Conservation (phyloP, 768 basidiomycete genomes). For the Tulasnella sp. region DNA sequence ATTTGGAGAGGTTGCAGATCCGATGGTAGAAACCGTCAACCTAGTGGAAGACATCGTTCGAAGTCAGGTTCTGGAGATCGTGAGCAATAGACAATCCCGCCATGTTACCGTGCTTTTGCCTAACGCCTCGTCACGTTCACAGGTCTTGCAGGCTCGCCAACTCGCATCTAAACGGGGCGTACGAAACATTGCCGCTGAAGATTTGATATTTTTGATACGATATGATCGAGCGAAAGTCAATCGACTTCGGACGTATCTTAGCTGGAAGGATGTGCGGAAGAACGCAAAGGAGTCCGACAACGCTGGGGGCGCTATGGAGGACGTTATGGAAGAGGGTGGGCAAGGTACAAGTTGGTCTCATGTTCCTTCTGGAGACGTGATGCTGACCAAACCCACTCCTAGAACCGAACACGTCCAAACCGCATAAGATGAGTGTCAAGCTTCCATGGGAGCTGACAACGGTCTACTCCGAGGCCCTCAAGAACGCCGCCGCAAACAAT, state of each 20-base stretch:
- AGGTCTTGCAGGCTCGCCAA: conserved; percentile 82
- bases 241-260: conserved; percentile 81
- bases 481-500: conserved; percentile 20
- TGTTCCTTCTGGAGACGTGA: background rate
- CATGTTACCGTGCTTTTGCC: background rate
- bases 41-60: conserved; percentile 93
- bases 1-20: conserved; percentile 90
- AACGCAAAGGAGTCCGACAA: conserved; percentile 86
- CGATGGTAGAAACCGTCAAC: conserved; percentile 75
- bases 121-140: background rate
- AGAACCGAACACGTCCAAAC: conserved; percentile 42
- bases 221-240: conserved; percentile 93
- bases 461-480: conserved; percentile 79
- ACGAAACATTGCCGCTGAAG: conserved; percentile 81
- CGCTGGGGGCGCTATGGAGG: conserved; percentile 71
- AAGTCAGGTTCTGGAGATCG: conserved; percentile 83
- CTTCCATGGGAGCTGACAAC: conserved; percentile 93
- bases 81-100: conserved; percentile 28
- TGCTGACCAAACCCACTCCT: conserved; percentile 19
- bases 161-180: conserved; percentile 74
- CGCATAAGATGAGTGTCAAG: conserved; percentile 88
- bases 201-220: conserved; percentile 92
- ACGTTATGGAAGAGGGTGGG: conserved; percentile 70
- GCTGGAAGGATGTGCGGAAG: conserved; percentile 95
- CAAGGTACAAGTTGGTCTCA: conserved; percentile 42